Base-by-base conservation (phyloP, 2,329 filamentous ascomycete genomes). In the Neofusicoccum cordaticola region DNA sequence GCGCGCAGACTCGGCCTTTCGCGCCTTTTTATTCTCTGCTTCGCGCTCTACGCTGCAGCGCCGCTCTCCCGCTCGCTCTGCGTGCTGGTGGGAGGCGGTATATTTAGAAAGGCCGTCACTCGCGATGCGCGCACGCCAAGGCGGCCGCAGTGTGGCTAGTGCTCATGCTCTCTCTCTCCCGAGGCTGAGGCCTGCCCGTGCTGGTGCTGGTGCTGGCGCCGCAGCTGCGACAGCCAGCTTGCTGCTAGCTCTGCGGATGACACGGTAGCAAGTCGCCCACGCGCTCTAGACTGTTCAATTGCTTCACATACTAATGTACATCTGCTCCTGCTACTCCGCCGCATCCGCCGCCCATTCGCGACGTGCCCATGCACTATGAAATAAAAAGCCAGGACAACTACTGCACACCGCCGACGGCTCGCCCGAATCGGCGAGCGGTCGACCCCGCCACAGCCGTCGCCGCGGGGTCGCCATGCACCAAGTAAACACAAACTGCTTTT, bases 221-320 rank as follows among this genome's bases (percentile, higher is more conserved):
- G 17, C 45, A 8, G 34, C 50, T 37, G 37, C 9, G 42, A 37
- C 53, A 44, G 22, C 53, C 13, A 42, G 27, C 53, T 34, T 58
- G 41, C 39, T 60, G 56, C 56, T 6, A 17, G 5, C 8, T 37
- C n/a, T 17, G n/a, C 56, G 27, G 42, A 47, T 47, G 27, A 41
- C 56, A 60, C 56, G 42, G 41, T 60, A 47, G 56, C 53, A 44
- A 31, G 12, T 8, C 15, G 4, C 27, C 13, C 12, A 15, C 47
- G 47, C 50, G 5, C 27, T 58, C 39, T 27, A 37, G 27, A 60
- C 31, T 35, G 17, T 60, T 60, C 56, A 60, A 60, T 60, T 62
- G 60, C 35, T 53, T 52, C 34, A 27, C 48, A 63, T 53, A 15
- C 51, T 63, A 56, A 53, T 63, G 39, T 63, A 63, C 61, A 63